Base-by-base conservation (phyloP, 2,329 filamentous ascomycete genomes). In the Cordyceps tenuipes region DNA sequence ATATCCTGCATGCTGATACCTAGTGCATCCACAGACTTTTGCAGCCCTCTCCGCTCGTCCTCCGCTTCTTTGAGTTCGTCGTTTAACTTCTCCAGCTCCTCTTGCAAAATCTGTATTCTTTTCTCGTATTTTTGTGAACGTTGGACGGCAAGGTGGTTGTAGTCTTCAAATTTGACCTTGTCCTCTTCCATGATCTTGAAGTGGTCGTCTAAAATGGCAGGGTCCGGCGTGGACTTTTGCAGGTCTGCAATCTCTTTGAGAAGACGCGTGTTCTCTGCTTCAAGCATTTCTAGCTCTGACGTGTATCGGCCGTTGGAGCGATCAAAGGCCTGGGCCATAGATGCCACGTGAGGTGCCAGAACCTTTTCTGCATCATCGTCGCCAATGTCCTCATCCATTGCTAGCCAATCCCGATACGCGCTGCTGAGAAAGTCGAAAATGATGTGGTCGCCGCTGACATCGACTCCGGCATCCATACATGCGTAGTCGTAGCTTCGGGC, bases 1-100 rank as follows among this genome's bases (percentile, higher is more conserved):
- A 99, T 97, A 81, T 99, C 94, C 75, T 94, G 89, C 75, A 97
- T 95, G 68, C 91, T 95, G 71, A 99, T 92, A 2, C 94, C 94
- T 70, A 96, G 91, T 66, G 88, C 87, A 72, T 97, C 94, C 31
- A 99, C 91, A 34, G 89, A 86, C 62, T 88, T 86, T 71, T 97
- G 93, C 10, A 99, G 80, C 34, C 82, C 81, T 47, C 84, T 77
- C 63, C 91, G 85, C 72, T 99, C 94, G 17, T 89, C 86, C 64
- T 97, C 92, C 0, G 88, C 89, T 67, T 90, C 88, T 61, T 83
- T 81, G 39, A 96, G 77, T 67, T 96, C 91, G 9, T 81, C 76
- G 58, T 87, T 79, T 23, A 91, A 82, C 70, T 92, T 93, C 56
- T 89, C 85, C 34, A 96, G 85, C 71, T 96, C 91, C 58, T 92